Percentiles rank a stretch among this genome's conserved stretches.
These are phyloP conservation scores for Micractinium sp. DNA, from an alignment of 139 green algal species.

Conservation along the genomic window DNA sequence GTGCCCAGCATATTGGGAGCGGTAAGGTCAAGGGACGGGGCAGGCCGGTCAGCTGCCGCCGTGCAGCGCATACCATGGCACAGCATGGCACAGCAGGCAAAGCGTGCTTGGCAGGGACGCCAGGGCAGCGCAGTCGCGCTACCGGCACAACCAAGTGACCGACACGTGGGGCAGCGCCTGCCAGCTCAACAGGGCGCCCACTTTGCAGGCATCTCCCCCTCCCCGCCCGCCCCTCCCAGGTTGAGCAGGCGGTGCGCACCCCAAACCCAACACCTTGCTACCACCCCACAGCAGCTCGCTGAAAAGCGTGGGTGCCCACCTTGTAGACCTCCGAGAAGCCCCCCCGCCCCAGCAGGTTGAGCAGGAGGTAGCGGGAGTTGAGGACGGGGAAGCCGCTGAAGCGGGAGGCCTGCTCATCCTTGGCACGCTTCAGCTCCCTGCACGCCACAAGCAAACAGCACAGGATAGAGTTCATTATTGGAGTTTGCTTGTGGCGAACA, in stretches of 20 bases:
- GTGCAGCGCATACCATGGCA: no score
- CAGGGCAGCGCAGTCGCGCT: no score
- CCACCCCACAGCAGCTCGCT: not conserved
- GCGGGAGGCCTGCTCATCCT: slow-evolving; percentile 81
- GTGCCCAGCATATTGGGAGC: no score
- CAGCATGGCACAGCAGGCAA: no score
- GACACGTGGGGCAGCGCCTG: no score
- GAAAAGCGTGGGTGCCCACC: slow-evolving; percentile 16
- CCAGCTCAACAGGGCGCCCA: no score
- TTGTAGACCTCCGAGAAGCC: slow-evolving; percentile 95
- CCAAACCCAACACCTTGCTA: not conserved
- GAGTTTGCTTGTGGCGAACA: no score
- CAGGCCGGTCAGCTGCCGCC: no score
- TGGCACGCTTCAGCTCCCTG: slow-evolving; percentile 76
- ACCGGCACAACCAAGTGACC: no score
- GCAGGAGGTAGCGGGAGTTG: slow-evolving; percentile 82
- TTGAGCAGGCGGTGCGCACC: not conserved
- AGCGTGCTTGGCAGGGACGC: no score
- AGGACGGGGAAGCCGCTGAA: slow-evolving; percentile 74
- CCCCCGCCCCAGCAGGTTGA: slow-evolving; percentile 89
- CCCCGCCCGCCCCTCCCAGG: not conserved
- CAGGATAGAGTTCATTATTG: no score
- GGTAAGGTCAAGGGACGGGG: not conserved
- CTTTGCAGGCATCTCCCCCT: no score
- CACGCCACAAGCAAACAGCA: slow-evolving; percentile 1